Conservation (phyloP, 2,329 filamentous ascomycete genomes). For the Colletotrichum agaves region DNA sequence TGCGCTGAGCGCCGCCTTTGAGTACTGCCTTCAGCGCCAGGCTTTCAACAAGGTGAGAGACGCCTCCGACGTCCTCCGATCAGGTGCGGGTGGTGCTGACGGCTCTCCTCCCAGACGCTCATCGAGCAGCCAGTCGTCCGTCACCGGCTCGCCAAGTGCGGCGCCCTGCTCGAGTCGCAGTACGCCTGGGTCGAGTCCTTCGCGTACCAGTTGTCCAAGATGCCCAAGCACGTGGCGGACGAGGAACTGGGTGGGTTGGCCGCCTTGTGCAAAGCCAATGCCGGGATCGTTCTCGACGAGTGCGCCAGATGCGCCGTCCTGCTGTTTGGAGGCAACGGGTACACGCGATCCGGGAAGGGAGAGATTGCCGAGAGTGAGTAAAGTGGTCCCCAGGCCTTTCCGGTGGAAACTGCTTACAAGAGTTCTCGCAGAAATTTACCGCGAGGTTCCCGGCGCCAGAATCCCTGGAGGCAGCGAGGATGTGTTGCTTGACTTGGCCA, state of each 20-base stretch:
- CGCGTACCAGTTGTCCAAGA: constrained; percentile 73
- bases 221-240: constrained; percentile 69
- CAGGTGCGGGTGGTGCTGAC: background rate
- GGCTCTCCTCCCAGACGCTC: constrained; percentile 54
- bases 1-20: constrained; percentile 50
- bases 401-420: constrained; percentile 6
- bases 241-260: constrained; percentile 76
- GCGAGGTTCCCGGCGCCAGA: constrained; percentile 43
- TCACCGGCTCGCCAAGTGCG: constrained; percentile 77
- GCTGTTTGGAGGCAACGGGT: constrained; percentile 80
- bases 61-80: no score
- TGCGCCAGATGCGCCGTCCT: constrained; percentile 76
- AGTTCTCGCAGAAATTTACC: constrained; percentile 41
- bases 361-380: constrained; percentile 75
- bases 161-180: constrained; percentile 74
- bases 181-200: constrained; percentile 80
- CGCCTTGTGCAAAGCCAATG: constrained; percentile 77
- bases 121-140: constrained; percentile 81
- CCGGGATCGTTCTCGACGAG: constrained; percentile 77
- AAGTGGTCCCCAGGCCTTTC: background rate
- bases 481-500: constrained; percentile 40
- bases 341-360: constrained; percentile 75
- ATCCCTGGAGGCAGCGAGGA: constrained; percentile 42
- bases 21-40: constrained; percentile 51
- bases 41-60: constrained; percentile 49